Evolutionary conservation across 1,139 yeast species (phyloP).

Genomic region (Candida neerlandica): DNA sequence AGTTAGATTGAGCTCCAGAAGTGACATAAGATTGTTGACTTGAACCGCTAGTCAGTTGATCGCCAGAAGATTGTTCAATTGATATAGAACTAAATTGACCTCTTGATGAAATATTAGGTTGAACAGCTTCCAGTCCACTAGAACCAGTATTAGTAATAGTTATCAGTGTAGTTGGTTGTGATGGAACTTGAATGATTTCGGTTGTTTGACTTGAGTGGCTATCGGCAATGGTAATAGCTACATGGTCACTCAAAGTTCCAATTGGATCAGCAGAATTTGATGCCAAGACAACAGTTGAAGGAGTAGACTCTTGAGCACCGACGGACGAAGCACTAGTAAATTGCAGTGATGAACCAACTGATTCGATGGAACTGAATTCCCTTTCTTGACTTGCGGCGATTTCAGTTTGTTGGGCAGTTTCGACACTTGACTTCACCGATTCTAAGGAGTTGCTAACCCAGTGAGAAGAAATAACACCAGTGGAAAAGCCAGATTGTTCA

Average conservation of each 20-base stretch:
- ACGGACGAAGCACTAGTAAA: conserved; percentile 9
- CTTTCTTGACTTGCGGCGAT: conserved; percentile 12
- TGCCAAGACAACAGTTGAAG: conserved; percentile 11
- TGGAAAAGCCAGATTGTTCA: conserved; percentile 10
- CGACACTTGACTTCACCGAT: conserved; percentile 13
- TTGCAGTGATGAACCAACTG: conserved; percentile 12
- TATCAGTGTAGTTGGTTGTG: neutral
- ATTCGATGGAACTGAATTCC: conserved; percentile 8
- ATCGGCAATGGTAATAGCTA: conserved; percentile 1
- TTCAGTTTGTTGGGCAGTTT: conserved; percentile 11
- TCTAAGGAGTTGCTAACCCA: conserved; percentile 14
- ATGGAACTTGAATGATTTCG: conserved; percentile 7
- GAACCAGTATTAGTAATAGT: neutral
- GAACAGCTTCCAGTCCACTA: neutral
- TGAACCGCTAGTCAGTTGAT: neutral
- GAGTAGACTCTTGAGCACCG: conserved; percentile 7
- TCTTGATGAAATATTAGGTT: neutral
- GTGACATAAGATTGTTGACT: neutral
- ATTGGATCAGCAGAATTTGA: conserved; percentile 12
- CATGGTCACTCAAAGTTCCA: neutral
- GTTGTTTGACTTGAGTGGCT: neutral
- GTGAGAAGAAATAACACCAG: conserved; percentile 16
- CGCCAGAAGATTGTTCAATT: neutral
- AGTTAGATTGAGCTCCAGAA: neutral
- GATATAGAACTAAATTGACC: neutral